phyloP scores from a whole-genome alignment of 2,329 filamentous ascomycete genomes.

The Colletotrichum tofieldiae region DNA sequence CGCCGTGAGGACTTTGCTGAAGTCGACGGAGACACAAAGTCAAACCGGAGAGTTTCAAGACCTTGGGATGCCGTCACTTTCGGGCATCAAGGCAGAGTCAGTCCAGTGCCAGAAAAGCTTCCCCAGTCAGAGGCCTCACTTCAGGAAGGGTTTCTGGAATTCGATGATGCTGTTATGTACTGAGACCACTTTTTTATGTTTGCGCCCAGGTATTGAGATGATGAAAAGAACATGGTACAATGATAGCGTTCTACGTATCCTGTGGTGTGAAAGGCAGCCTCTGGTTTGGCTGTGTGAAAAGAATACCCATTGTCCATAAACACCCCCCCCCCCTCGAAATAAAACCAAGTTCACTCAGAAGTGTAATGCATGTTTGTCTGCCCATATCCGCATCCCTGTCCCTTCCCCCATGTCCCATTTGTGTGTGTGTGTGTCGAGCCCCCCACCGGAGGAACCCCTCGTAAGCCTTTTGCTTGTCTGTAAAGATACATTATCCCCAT shows the following conservation, averaged over 20 bases:
- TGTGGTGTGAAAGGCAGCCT: constrained; percentile 25
- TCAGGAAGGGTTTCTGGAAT: not conserved
- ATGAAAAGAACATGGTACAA: constrained; percentile 23
- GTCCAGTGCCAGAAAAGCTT: not conserved
- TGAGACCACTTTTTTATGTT: not conserved
- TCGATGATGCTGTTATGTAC: not conserved
- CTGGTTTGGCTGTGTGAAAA: constrained; percentile 27
- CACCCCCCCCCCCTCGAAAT: not conserved
- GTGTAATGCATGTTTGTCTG: constrained; percentile 24
- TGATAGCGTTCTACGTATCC: constrained; percentile 41
- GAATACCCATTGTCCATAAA: constrained; percentile 5
- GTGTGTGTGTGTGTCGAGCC: not conserved
- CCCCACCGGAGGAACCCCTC: not conserved
- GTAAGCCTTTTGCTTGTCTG: not conserved
- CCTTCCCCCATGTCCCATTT: not conserved
- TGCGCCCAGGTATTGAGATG: not conserved
- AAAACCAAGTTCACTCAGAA: constrained; percentile 1
- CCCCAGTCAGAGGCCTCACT: not conserved
- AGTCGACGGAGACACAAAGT: not conserved
- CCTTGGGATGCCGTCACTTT: not conserved
- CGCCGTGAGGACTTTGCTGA: constrained; percentile 1
- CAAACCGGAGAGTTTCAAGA: constrained; percentile 13
- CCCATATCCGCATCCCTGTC: not conserved
- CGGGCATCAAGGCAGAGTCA: not conserved
- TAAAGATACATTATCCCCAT: constrained; percentile 19